A percentile compares a stretch with the other conserved stretches of the same genome.
phyloP scores from a whole-genome alignment of 2,329 filamentous ascomycete genomes.

The Hymenoscyphus linearis region DNA sequence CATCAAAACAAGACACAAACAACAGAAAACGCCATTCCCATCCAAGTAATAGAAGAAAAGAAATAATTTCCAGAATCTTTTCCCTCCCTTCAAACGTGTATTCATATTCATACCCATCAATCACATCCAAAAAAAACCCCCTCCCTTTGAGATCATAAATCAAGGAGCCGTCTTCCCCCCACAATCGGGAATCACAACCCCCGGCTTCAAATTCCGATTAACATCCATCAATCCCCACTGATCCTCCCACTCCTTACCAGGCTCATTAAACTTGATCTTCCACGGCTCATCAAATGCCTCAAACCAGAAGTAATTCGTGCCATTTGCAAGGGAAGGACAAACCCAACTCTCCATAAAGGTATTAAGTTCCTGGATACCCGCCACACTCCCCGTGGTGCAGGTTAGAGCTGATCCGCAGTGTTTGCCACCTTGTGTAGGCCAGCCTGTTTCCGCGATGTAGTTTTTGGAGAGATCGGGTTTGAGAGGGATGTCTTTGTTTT shows the following conservation, averaged over 20 bases:
- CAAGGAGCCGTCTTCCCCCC: conserved; percentile 51
- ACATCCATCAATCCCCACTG: conserved; percentile 92
- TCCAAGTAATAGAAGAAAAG: not conserved
- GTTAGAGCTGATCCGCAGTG: conserved; percentile 58
- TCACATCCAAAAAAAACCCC: not conserved
- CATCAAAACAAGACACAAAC: too few species aligned
- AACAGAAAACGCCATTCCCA: not conserved
- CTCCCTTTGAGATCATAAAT: too few species aligned
- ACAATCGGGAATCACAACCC: conserved; percentile 83
- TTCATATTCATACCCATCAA: too few species aligned
- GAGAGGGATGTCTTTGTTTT: conserved; percentile 58
- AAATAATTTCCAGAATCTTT: not conserved
- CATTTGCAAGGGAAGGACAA: conserved; percentile 71
- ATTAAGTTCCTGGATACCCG: conserved; percentile 76
- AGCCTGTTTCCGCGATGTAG: conserved; percentile 86
- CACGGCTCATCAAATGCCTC: conserved; percentile 95
- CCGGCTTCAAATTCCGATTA: conserved; percentile 75
- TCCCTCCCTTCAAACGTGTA: not conserved
- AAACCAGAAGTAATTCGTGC: conserved; percentile 96
- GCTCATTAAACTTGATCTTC: conserved; percentile 71
- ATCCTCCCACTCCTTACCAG: conserved; percentile 78
- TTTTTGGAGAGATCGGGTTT: conserved; percentile 59
- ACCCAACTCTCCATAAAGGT: conserved; percentile 82
- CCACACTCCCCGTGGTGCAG: conserved; percentile 66
- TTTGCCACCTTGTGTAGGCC: conserved; percentile 79